Percentiles rank a stretch among this genome's conserved stretches.
Conservation (phyloP, 176 grass and related monocot genomes). For the Chloris gayana region DNA sequence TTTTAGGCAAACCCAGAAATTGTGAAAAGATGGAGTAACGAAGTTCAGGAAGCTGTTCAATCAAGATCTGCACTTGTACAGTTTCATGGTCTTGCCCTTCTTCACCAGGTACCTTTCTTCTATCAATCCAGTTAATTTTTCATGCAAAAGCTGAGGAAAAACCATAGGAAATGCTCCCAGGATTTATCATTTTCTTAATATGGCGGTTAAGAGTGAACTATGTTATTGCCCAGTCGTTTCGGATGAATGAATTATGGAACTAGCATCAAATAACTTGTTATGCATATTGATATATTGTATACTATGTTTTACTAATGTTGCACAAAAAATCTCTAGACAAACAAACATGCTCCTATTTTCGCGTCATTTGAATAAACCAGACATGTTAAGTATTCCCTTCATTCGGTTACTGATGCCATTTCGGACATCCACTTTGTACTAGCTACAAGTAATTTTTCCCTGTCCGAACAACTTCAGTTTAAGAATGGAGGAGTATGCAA, state of each 20-base stretch:
- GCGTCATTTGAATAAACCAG: neutral
- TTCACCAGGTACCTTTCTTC: conserved; percentile 73
- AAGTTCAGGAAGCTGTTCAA: conserved; percentile 98
- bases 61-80: conserved; percentile 95
- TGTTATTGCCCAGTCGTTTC: neutral
- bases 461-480: no score
- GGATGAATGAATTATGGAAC: neutral
- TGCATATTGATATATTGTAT: neutral
- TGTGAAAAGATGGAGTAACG: conserved; percentile 99
- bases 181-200: neutral
- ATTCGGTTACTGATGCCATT: no score
- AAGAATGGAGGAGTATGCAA: neutral
- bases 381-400: neutral
- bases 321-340: neutral
- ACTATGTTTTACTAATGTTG: neutral
- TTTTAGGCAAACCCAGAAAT: conserved; percentile 84
- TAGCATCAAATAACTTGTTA: neutral
- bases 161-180: neutral
- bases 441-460: no score
- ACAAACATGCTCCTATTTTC: neutral
- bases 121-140: neutral
- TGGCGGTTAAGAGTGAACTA: neutral
- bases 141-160: conserved; percentile 10
- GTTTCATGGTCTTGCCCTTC: conserved; percentile 95
- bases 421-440: no score